Evolutionary conservation across 305 asterid species (phyloP), one percentile per base, ranked within the genome.

Genomic region (Stenogyne calaminthoides): DNA sequence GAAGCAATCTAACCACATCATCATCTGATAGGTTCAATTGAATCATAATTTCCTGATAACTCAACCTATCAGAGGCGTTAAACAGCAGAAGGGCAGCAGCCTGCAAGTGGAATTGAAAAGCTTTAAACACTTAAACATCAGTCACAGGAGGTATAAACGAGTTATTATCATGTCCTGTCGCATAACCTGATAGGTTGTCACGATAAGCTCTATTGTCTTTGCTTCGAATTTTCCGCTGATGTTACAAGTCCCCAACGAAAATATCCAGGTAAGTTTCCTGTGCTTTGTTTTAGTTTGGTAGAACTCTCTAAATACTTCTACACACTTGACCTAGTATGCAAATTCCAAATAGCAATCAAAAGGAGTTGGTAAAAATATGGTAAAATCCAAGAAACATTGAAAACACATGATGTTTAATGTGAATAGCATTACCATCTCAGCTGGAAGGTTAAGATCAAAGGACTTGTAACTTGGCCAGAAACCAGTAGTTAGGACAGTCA

Each of bases 401-500:
- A 85, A 36, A n/a, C 29, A 55, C 57, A 49, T 15, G 63, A 40
- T 16, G 47, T 58, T 69, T 67, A 37, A 20, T 36, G 36, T 51
- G 49, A 61, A 60, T 39, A 39, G 19, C 40, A 58, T 29, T 84
- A 93, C 99, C 99, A 95, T 89, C 85, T 95, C 98, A 9, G 92
- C 85, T 4, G 99, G 97, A 69, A 95, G 97, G 84, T 88, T 93
- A 75, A 95, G 97, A 83, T 93, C 98, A 51, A 83, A 89, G 65
- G 97, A 91, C 83, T 95, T 95, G 88, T 93, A 95, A 82, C 97
- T 95, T 60, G 99, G 98, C 99, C 98, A 95, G 84, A 93, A 93
- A 55, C 98, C 98, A 40, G 99, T 89, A 12, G 97, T 93, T 76
- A 95, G 89, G 73, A 93, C 98, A 52, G 98, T 93, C 67, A 95